Conservation (phyloP, 2,329 filamentous ascomycete species). For the Clonostachys sp. region DNA sequence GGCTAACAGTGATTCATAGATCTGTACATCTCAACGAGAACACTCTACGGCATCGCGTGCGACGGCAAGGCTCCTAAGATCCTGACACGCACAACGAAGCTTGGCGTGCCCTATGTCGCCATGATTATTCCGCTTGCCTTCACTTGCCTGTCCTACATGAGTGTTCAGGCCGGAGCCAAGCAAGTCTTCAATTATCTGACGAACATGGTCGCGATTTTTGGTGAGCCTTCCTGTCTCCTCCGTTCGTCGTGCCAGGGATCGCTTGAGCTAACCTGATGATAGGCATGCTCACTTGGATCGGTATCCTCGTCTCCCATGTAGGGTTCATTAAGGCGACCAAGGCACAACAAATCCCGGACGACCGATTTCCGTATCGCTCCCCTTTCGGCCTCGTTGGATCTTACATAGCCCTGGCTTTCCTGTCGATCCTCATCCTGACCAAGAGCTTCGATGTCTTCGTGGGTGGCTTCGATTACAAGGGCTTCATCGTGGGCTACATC, state of each 20-base stretch:
- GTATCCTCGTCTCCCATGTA: slow-evolving; percentile 64
- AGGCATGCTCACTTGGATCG: slow-evolving; percentile 63
- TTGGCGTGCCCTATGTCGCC: slow-evolving; percentile 21
- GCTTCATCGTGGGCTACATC: slow-evolving; percentile 65
- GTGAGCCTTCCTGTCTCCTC: no score
- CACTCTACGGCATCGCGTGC: slow-evolving; percentile 41
- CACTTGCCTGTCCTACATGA: slow-evolving; percentile 57
- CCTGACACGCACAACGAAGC: slow-evolving; percentile 13
- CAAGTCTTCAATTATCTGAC: slow-evolving; percentile 60
- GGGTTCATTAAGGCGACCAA: slow-evolving; percentile 63
- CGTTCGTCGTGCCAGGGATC: no score
- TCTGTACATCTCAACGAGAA: slow-evolving; percentile 44
- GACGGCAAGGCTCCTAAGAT: slow-evolving; percentile 34
- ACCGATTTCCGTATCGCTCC: slow-evolving; percentile 62
- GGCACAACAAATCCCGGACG: slow-evolving; percentile 60
- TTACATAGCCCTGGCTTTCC: slow-evolving; percentile 56
- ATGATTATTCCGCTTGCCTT: slow-evolving; percentile 41
- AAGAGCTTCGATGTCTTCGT: slow-evolving; percentile 72
- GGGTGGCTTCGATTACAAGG: slow-evolving; percentile 38
- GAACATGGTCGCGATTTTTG: slow-evolving; percentile 53
- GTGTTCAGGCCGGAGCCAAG: slow-evolving; percentile 51
- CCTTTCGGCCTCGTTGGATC: slow-evolving; percentile 65
- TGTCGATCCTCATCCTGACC: slow-evolving; percentile 62
- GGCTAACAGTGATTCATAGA: slow-evolving; percentile 8
- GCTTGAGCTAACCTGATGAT: no score